Conservation (phyloP, 495 filamentous ascomycete species). For the Hyphodiscus hymeniophilus region DNA sequence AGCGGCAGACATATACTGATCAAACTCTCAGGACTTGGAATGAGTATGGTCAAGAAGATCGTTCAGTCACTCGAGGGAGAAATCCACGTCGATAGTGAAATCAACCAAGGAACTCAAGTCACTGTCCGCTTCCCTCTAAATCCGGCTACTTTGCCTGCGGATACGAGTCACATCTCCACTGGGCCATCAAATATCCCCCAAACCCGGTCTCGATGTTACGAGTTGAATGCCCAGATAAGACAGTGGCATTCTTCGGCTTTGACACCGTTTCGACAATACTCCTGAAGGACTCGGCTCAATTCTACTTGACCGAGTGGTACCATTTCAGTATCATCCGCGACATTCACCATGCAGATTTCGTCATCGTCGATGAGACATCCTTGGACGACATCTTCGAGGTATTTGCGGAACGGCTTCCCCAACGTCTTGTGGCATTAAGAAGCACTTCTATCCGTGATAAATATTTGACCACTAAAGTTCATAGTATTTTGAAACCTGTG, state of each 20-base stretch:
- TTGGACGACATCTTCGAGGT: background rate
- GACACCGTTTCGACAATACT: background rate
- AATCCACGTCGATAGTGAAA: slow-evolving; percentile 36
- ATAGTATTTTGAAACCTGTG: background rate
- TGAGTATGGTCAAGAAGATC: slow-evolving; percentile 58
- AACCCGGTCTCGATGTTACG: background rate
- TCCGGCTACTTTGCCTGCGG: background rate
- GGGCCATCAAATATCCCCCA: background rate
- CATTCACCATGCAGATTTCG: background rate
- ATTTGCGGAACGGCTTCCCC: background rate
- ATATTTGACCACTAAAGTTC: background rate
- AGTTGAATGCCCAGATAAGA: background rate
- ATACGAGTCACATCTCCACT: background rate
- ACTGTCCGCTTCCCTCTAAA: background rate
- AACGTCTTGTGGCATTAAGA: background rate
- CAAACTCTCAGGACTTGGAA: slow-evolving; percentile 43
- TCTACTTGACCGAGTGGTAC: background rate
- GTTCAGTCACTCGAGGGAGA: slow-evolving; percentile 46
- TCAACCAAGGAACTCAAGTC: slow-evolving; percentile 1
- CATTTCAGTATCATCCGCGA: background rate
- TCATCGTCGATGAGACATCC: background rate
- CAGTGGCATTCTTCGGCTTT: background rate
- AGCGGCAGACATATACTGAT: too few relatives aligned
- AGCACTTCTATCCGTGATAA: background rate
- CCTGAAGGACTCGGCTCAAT: background rate